These are phyloP conservation scores for Botryotinia globosa DNA, from an alignment of 2,329 filamentous ascomycete species.

Conservation along the genomic window DNA sequence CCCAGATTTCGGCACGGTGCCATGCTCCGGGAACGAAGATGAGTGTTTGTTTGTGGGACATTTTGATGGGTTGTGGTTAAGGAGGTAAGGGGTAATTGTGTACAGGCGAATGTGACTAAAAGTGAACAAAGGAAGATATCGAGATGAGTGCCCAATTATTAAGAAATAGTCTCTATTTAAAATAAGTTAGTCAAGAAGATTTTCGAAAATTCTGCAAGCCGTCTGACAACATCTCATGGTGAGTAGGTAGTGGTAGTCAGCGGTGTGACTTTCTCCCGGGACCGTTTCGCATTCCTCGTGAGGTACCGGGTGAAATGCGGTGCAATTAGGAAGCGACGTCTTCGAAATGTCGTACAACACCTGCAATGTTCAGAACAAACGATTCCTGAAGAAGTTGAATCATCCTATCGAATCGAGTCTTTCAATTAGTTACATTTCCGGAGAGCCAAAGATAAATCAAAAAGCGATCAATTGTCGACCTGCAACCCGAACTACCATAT, in stretches of 20 bases:
- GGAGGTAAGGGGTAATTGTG: not conserved
- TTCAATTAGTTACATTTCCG: not conserved
- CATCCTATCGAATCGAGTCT: too few species aligned
- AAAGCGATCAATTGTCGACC: not conserved
- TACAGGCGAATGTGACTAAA: not conserved
- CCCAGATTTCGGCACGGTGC: slow-evolving; percentile 44
- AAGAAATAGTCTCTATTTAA: not conserved
- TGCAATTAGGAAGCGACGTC: not conserved
- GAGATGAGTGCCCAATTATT: not conserved
- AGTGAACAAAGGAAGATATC: not conserved
- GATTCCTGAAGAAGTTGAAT: not conserved
- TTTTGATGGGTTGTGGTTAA: not conserved
- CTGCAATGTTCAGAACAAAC: not conserved
- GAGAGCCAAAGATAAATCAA: not conserved
- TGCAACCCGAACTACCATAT: not conserved
- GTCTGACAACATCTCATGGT: not conserved
- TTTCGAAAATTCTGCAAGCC: not conserved
- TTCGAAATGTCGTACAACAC: too few species aligned
- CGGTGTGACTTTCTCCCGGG: not conserved
- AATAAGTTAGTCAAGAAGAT: fast-evolving
- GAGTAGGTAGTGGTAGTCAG: slow-evolving; percentile 1
- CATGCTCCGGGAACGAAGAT: slow-evolving; percentile 50
- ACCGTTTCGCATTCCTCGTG: slow-evolving; percentile 4
- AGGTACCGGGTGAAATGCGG: not conserved
- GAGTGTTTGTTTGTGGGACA: slow-evolving; percentile 39